phyloP scores from a whole-genome alignment of 1,284 basidiomycete genomes.

The Fomitopsis pinicola region DNA sequence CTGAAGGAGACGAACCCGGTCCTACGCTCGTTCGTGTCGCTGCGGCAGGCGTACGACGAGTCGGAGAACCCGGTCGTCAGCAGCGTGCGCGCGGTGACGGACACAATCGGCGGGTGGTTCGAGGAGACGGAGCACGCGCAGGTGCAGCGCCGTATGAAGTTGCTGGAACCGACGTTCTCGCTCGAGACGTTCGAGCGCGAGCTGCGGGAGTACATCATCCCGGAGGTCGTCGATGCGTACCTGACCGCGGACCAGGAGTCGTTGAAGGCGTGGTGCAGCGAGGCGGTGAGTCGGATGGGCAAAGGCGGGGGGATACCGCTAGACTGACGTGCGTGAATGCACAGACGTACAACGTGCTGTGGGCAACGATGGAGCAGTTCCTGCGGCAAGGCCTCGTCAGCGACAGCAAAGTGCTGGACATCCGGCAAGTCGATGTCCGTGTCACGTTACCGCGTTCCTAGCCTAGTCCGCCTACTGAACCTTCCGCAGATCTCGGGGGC shows the following conservation, averaged over 20 bases:
- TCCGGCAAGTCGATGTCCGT: conserved; percentile 89
- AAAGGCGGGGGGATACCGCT: neutral
- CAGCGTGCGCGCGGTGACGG: conserved; percentile 79
- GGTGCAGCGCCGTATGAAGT: conserved; percentile 85
- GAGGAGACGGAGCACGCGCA: conserved; percentile 98
- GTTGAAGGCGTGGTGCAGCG: conserved; percentile 90
- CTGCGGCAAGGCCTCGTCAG: conserved; percentile 85
- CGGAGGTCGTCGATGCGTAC: conserved; percentile 97
- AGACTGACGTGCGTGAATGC: neutral
- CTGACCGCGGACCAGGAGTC: conserved; percentile 84
- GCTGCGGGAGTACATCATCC: conserved; percentile 94
- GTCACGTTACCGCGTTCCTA: neutral
- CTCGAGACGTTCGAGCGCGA: conserved; percentile 88
- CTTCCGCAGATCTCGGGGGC: conserved; percentile 61
- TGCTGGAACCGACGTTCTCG: conserved; percentile 84
- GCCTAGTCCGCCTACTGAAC: neutral
- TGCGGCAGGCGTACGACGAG: conserved; percentile 82
- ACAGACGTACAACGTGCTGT: conserved; percentile 93
- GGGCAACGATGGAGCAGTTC: conserved; percentile 97
- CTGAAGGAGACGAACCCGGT: conserved; percentile 74
- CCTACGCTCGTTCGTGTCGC: conserved; percentile 53
- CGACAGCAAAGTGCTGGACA: conserved; percentile 91
- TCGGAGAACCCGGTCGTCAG: conserved; percentile 91
- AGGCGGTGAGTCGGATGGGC: conserved; percentile 66
- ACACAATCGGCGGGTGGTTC: conserved; percentile 85